Conservation (phyloP, 805 yeast species). For the Candida boidinii region DNA sequence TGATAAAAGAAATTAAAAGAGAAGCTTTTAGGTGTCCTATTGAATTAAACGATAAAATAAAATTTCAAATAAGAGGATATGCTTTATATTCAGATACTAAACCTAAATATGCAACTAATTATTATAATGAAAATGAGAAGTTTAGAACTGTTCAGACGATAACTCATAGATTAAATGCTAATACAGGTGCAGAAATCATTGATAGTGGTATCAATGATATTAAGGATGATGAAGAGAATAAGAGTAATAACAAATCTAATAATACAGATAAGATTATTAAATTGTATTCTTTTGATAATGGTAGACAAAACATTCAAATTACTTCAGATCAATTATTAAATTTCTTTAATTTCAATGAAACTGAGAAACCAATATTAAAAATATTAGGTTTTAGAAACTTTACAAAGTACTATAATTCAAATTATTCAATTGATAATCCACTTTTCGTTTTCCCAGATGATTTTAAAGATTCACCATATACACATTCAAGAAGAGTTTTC, state of each 20-base stretch:
- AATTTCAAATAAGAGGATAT: constrained; percentile 66
- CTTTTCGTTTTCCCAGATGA: constrained; percentile 60
- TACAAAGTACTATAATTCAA: constrained; percentile 35
- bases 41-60: constrained; percentile 43
- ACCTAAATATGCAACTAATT: constrained; percentile 37
- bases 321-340: constrained; percentile 27
- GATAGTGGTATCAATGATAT: too few species aligned
- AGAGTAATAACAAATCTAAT: too few species aligned
- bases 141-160: constrained; percentile 43
- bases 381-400: constrained; percentile 59
- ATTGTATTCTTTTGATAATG: constrained; percentile 39
- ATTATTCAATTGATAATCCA: constrained; percentile 46
- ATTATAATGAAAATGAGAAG: constrained; percentile 45
- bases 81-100: constrained; percentile 50
- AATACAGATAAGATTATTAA: constrained; percentile 21
- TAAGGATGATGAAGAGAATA: too few species aligned
- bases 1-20: constrained; percentile 55
- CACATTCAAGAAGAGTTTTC: constrained; percentile 61
- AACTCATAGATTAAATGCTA: constrained; percentile 28
- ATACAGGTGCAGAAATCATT: constrained; percentile 35
- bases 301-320: constrained; percentile 31
- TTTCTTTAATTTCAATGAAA: constrained; percentile 24
- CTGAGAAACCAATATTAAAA: constrained; percentile 42
- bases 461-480: constrained; percentile 40
- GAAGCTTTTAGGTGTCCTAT: constrained; percentile 56